These are phyloP conservation scores for Fraxinus cuspidata DNA, from an alignment of 257 asterid species.

Conservation along the genomic window DNA sequence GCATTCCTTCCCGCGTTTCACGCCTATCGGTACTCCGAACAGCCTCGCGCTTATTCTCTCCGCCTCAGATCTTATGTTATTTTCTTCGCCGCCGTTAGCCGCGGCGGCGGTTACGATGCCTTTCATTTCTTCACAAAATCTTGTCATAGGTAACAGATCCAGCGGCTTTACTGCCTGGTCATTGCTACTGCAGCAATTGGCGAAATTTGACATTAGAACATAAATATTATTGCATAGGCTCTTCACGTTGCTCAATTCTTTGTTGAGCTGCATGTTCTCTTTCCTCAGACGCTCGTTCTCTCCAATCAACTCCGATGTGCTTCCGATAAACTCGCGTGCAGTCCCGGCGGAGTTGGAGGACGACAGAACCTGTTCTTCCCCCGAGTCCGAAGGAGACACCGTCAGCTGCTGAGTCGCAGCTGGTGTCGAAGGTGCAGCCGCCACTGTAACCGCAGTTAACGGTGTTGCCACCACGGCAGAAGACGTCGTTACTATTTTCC, in stretches of 20 bases:
- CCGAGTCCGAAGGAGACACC: slow-evolving; percentile 64
- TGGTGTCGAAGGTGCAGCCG: slow-evolving; percentile 10
- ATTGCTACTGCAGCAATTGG: slow-evolving; percentile 15
- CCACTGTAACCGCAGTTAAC: slow-evolving; percentile 9
- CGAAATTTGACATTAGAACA: slow-evolving; percentile 61
- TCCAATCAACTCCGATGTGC: slow-evolving; percentile 59
- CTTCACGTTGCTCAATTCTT: slow-evolving; percentile 74
- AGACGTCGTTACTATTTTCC: slow-evolving; percentile 44
- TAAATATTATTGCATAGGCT: slow-evolving; percentile 61
- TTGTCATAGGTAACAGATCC: slow-evolving; percentile 59
- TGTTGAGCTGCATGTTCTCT: slow-evolving; percentile 73
- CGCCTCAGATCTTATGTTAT: slow-evolving; percentile 25
- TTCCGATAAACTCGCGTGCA: slow-evolving; percentile 39
- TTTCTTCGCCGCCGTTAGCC: slow-evolving; percentile 30
- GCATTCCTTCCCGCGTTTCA: slow-evolving; percentile 38
- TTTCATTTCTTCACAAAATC: slow-evolving; percentile 39
- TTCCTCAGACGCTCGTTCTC: slow-evolving; percentile 75
- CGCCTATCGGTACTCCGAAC: slow-evolving; percentile 42
- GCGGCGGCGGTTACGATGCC: slow-evolving; percentile 18
- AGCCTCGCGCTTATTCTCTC: slow-evolving; percentile 35
- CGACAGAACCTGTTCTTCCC: slow-evolving; percentile 78
- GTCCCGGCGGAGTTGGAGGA: slow-evolving; percentile 53
- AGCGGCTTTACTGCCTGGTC: slow-evolving; percentile 33
- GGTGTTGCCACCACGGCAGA: slow-evolving; percentile 20
- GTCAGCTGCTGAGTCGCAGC: slow-evolving; percentile 16